Evolutionary conservation across 2,329 filamentous ascomycete genomes (phyloP), one percentile per base, ranked within the genome.

Genomic region (Aspergillus persii): DNA sequence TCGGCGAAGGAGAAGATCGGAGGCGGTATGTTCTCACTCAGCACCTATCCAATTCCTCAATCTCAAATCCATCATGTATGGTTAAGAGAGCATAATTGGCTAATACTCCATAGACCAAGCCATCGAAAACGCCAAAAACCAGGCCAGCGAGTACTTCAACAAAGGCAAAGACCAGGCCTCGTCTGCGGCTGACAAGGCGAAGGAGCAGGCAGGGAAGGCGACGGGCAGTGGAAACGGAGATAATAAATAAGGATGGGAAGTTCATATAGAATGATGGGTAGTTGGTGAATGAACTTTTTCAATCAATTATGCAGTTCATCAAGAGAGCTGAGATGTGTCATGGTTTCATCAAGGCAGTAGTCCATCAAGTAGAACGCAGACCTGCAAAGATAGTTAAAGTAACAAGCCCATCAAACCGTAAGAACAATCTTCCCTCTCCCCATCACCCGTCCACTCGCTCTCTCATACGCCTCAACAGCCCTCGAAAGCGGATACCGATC

Each of bases 341-440:
- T 33, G 5, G 3, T 9, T 11, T 33, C 18, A 23, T 23, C 18
- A 23, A 23, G 18, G 18, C 18, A 23, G 18, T 23, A 23, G 18
- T 23, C 18, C 18, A 23, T 23, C 18, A 23, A 23, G 18, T 23
- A 23, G 18, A 23, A 23, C 18, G 18, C 18, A 23, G 18, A 23
- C 18, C 18, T 23, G 18, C 18, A 23, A 23, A 23, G 18, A 23
- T 23, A 23, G 18, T 23, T 4, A 23, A 26, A 47, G 18, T 11
- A 18, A 6, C n/a, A 47, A 23, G 18, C 8, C n/a, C 3, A 47
- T 59, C 51, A 61, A 49, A 63, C 3, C n/a, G 62, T 63, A 31
- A 69, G 57, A 51, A 70, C 61, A 53, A 71, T 55, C 52, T 70
- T 71, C 33, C 68, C 69, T 54, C 63, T 49, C 4, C 63, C 56